A percentile compares a stretch with the other conserved stretches of the same genome.
Evolutionary conservation across 2,329 filamentous ascomycete genomes (phyloP).

Genomic region (Hypoxylon sp.): DNA sequence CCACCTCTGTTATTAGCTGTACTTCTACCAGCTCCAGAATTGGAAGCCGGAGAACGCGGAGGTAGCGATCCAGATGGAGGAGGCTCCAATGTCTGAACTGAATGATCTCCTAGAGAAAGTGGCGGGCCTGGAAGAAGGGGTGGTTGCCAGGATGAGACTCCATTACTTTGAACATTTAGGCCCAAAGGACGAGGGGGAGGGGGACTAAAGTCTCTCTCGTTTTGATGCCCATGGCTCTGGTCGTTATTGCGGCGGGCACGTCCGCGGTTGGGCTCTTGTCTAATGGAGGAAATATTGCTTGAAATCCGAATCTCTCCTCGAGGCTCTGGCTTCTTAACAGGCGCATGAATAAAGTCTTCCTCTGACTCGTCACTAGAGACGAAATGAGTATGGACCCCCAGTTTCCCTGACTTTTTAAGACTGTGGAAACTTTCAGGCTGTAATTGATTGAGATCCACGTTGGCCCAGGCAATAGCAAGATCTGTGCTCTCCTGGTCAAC

Average conservation of each 20-base stretch:
- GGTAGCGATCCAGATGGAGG: slow-evolving; percentile 46
- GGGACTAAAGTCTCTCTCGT: slow-evolving; percentile 30
- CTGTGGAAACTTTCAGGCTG: slow-evolving; percentile 47
- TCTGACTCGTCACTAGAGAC: slow-evolving; percentile 55
- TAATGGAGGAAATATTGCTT: slow-evolving; percentile 48
- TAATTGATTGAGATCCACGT: slow-evolving; percentile 24
- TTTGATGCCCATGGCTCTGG: slow-evolving; percentile 31
- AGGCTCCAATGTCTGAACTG: slow-evolving; percentile 33
- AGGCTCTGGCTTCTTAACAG: slow-evolving; percentile 43
- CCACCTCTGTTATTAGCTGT: slow-evolving; percentile 12
- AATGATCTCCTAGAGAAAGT: slow-evolving; percentile 31
- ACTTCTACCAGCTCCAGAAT: slow-evolving; percentile 36
- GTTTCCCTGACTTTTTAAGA: slow-evolving; percentile 49
- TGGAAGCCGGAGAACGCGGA: slow-evolving; percentile 43
- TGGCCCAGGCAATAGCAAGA: slow-evolving; percentile 56
- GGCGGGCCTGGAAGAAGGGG: slow-evolving; percentile 50
- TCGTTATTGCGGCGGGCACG: slow-evolving; percentile 21
- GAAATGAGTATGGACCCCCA: slow-evolving; percentile 51
- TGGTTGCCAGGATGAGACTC: slow-evolving; percentile 42
- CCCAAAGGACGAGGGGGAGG: slow-evolving; percentile 25
- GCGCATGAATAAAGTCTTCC: slow-evolving; percentile 52
- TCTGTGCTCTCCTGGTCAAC: slow-evolving; percentile 62
- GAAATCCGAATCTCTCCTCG: slow-evolving; percentile 51
- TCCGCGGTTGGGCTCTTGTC: slow-evolving; percentile 21
- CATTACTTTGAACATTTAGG: slow-evolving; percentile 12